Evolutionary conservation across 164 flowering plant species (phyloP).

Genomic region (Litsea cubeba): DNA sequence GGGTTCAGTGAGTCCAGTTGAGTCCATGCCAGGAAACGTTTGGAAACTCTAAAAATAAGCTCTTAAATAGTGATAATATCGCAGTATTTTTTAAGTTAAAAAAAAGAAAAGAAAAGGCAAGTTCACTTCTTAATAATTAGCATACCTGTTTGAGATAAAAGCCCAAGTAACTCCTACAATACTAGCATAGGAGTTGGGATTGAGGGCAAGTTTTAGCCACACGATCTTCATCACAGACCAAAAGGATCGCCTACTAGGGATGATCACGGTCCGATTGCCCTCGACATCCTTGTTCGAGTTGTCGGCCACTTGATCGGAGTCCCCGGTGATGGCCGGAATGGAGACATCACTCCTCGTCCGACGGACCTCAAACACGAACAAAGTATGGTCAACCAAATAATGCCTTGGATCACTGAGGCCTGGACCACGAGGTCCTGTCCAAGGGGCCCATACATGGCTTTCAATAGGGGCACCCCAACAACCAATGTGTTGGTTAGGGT

Average conservation of each 20-base stretch:
- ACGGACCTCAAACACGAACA: constrained; percentile 54
- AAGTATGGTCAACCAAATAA: constrained; percentile 57
- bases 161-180: constrained; percentile 64
- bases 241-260: constrained; percentile 28
- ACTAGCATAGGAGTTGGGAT: constrained; percentile 65
- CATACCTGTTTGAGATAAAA: constrained; percentile 52
- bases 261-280: constrained; percentile 10
- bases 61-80: too few species aligned
- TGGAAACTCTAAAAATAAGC: too few species aligned
- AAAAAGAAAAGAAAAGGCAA: too few species aligned
- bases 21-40: too few species aligned
- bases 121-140: not conserved
- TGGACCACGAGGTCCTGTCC: constrained; percentile 67
- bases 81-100: too few species aligned
- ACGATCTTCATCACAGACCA: constrained; percentile 50
- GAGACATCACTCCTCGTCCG: constrained; percentile 21
- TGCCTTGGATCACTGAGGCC: constrained; percentile 46
- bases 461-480: constrained; percentile 64
- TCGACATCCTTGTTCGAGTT: constrained; percentile 26
- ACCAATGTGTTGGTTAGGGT: constrained; percentile 62
- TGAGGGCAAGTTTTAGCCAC: constrained; percentile 45
- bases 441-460: constrained; percentile 60
- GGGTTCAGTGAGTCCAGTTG: too few species aligned
- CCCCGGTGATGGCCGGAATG: not conserved
- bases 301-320: not conserved